These are phyloP conservation scores for Castanea crenata DNA, from an alignment of 306 rosid genomes.

Conservation along the genomic window DNA sequence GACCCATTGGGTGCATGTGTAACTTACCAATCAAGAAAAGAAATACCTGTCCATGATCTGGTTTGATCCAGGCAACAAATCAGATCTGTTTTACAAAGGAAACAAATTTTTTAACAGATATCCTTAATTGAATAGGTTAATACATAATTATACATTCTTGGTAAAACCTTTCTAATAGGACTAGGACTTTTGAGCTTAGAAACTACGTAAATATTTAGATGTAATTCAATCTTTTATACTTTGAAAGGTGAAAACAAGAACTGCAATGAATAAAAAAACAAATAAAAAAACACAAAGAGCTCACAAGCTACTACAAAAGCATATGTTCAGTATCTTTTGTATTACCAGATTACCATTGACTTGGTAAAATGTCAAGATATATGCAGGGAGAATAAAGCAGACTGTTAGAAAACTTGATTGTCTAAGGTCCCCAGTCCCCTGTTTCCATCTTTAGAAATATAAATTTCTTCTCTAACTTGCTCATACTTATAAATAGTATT, in stretches of 20 bases:
- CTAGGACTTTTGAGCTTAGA: too few species aligned
- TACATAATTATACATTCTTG: background rate
- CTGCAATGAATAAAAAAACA: too few species aligned
- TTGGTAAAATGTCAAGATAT: background rate
- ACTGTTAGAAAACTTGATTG: background rate
- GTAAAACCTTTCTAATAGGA: too few species aligned
- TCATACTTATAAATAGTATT: background rate
- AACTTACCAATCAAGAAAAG: too few species aligned
- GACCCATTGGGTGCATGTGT: too few species aligned
- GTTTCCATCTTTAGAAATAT: background rate
- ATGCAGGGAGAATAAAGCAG: background rate
- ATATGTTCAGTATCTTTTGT: background rate
- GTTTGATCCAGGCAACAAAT: constrained; percentile 1
- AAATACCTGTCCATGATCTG: background rate
- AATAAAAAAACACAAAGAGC: background rate
- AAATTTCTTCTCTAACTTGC: background rate
- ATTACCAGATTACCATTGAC: background rate
- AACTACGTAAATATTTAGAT: too few species aligned
- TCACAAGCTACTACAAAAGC: background rate
- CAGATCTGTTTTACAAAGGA: background rate
- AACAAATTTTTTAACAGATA: background rate
- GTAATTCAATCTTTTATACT: too few species aligned
- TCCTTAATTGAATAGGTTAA: background rate
- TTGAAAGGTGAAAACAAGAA: too few species aligned
- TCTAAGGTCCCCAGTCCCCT: background rate